These are phyloP conservation scores for Cunninghamia lanceolata DNA, from an alignment of 75 land plant species.

Conservation along the genomic window DNA sequence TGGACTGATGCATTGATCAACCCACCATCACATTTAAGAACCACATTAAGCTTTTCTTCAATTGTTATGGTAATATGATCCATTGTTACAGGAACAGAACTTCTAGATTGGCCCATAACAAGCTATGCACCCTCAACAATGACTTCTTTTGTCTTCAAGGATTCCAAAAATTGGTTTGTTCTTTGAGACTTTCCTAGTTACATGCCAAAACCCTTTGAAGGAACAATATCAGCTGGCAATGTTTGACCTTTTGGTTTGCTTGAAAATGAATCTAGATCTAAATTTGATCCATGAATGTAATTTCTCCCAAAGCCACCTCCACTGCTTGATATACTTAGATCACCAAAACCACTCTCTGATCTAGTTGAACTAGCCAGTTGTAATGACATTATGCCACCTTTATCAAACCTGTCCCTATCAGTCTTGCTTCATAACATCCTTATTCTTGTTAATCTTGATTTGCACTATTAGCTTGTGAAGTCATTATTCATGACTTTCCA, in stretches of 20 bases:
- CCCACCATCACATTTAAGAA: slow-evolving; percentile 10
- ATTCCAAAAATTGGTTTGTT: slow-evolving; percentile 84
- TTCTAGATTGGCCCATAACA: slow-evolving; percentile 33
- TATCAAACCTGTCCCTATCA: slow-evolving; percentile 32
- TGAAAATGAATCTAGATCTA: slow-evolving; percentile 62
- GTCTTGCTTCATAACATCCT: slow-evolving; percentile 45
- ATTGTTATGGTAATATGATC: slow-evolving; percentile 78
- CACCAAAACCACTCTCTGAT: slow-evolving; percentile 34
- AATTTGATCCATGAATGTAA: slow-evolving; percentile 62
- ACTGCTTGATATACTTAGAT: slow-evolving; percentile 24
- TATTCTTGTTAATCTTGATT: slow-evolving; percentile 43
- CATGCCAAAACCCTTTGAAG: slow-evolving; percentile 74
- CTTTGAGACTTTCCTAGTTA: no score
- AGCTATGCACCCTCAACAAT: slow-evolving; percentile 84
- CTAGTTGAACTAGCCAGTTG: slow-evolving; percentile 19
- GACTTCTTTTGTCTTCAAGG: slow-evolving; percentile 90
- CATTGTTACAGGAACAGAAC: slow-evolving; percentile 50
- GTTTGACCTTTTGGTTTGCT: slow-evolving; percentile 80
- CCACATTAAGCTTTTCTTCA: slow-evolving; percentile 93
- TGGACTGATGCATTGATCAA: slow-evolving; percentile 40
- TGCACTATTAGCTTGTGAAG: slow-evolving; percentile 43
- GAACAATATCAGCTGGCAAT: slow-evolving; percentile 65
- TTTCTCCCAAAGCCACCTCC: slow-evolving; percentile 78
- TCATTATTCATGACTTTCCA: slow-evolving; percentile 52
- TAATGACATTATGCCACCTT: slow-evolving; percentile 20